Conservation (phyloP, 2,329 filamentous ascomycete species). For the Anisogramma anomala region DNA sequence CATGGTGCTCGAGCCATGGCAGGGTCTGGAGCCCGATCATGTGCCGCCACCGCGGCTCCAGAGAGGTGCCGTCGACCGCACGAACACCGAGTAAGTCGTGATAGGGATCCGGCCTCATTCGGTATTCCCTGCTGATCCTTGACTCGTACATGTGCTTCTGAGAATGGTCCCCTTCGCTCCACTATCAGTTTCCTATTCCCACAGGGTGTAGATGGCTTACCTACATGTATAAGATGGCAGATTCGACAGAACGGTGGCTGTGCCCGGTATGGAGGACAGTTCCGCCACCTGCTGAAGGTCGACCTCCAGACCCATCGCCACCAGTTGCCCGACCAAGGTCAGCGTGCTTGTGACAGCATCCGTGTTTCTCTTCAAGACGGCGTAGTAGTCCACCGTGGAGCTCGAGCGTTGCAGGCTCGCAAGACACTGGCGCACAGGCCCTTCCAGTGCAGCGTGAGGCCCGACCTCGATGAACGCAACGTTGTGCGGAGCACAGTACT, state of each 20-base stretch:
- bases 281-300: too few species aligned
- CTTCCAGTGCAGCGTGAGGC: constrained; percentile 20
- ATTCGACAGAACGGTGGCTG: constrained; percentile 14
- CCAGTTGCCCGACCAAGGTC: constrained; percentile 33
- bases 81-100: constrained; percentile 30
- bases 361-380: constrained; percentile 39
- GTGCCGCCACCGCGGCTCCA: constrained; percentile 14
- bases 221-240: constrained; percentile 35
- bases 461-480: constrained; percentile 21
- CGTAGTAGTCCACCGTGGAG: constrained; percentile 22
- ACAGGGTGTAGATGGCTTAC: too few species aligned
- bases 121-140: constrained; percentile 23
- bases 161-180: constrained; percentile 35
- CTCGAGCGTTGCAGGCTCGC: background rate
- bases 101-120: constrained; percentile 24
- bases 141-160: constrained; percentile 29
- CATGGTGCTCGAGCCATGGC: constrained; percentile 26
- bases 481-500: background rate
- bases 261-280: constrained; percentile 20
- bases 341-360: constrained; percentile 34
- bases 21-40: constrained; percentile 13
- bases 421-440: constrained; percentile 19
- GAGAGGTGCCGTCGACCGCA: constrained; percentile 16
- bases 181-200: too few species aligned
- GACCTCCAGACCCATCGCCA: constrained; percentile 33